Base-by-base conservation (phyloP, 768 basidiomycete species). In the Chalciporus chontae region DNA sequence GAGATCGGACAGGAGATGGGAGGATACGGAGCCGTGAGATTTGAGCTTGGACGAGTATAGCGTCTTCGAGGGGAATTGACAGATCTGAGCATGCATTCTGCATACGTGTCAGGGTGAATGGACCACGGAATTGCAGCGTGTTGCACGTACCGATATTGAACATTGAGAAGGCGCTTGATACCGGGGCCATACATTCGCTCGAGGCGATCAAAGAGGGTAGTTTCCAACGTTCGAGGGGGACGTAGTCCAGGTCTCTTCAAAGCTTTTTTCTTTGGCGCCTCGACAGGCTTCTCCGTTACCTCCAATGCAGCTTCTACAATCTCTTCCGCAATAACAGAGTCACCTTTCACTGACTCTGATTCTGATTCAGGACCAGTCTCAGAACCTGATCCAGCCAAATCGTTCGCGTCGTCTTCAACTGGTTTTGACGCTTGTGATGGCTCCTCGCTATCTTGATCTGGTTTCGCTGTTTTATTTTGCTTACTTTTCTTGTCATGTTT, bases 121-220 rank as follows among this genome's bases (percentile, higher is more conserved):
- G n/a, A 38, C 36, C 38, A 17, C 5, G 7, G n/a, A 32, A 10
- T 21, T 15, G 3, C 40, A 40, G 31, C 0, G n/a, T 23, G 49
- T 43, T 17, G 32, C 2, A 62, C 77, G 19, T 36, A 86, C 87
- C 87, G 80, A 66, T 99, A 99, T 69, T 98, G 96, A 3, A 93
- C 75, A 18, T 84, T 80, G 32, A 99, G 78, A 83, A 97, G 84
- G 15, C 85, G 77, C 62, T 96, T 95, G 66, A 96, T 84, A 4
- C 75, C 69, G 0, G 78, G 69, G 0, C 94, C 94, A 56, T 94
- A 94, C 80, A 96, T 88, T 39, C 74, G 77, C 66, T 97, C 90
- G 9, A 99, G 74, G 18, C 96, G 81, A 55, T 94, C 92, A 56
- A 99, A 99, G 26, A 99, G 73, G 0, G 96, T 98, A 1, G 80